Evolutionary conservation across 2,329 filamentous ascomycete species (phyloP).

Genomic region (Botrytis fabae): DNA sequence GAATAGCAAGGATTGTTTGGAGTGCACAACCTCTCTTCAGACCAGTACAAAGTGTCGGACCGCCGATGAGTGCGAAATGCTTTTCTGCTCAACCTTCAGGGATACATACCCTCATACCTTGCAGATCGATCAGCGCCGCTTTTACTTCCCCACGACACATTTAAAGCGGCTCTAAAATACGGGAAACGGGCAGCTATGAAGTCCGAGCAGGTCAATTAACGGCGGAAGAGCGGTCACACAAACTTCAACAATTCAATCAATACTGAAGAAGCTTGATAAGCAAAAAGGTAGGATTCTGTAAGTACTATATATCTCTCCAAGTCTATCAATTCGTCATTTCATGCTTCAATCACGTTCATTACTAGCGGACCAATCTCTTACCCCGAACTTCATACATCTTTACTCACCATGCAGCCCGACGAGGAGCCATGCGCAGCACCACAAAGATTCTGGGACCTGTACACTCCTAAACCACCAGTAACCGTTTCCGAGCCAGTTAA

Average conservation of each 20-base stretch:
- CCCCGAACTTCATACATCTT: background rate
- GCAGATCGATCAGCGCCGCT: background rate
- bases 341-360: constrained; percentile 5
- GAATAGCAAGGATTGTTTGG: background rate
- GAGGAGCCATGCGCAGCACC: background rate
- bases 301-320: background rate
- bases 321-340: background rate
- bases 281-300: background rate
- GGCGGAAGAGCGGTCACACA: background rate
- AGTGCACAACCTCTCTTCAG: background rate
- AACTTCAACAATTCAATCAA: background rate
- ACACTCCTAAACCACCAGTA: background rate
- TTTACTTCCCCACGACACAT: accelerated
- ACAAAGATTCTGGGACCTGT: constrained; percentile 21
- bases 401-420: constrained; percentile 5
- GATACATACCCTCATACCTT: background rate
- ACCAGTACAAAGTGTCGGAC: too few species aligned
- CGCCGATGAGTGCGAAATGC: too few species aligned
- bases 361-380: constrained; percentile 13
- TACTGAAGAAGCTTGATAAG: constrained; percentile 1
- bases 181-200: background rate
- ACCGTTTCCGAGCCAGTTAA: background rate
- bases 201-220: background rate
- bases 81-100: background rate
- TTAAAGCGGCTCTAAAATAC: background rate